Base-by-base conservation (phyloP, 2,329 filamentous ascomycete genomes). In the Cladosporium cucumerinum region DNA sequence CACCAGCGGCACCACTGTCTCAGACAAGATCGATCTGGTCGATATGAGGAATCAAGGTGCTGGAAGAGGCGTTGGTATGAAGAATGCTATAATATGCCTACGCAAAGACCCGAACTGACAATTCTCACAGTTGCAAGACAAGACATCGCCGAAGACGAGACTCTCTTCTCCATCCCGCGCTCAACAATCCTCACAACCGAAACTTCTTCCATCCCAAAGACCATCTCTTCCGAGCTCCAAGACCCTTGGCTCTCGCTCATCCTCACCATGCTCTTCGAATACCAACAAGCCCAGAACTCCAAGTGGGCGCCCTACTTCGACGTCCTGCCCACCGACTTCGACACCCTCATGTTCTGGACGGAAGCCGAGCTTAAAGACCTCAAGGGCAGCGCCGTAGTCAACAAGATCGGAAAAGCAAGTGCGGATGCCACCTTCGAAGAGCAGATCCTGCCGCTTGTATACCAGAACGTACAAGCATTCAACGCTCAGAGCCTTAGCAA, bases 291-390 rank as follows among this genome's bases (percentile, higher is more conserved):
- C 77, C 58, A 80, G 71, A 66, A 78, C 0, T 96, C 92, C 1
- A 79, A 78, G 10, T 97, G 93, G 93, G 86, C 87, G 68, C 83
- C 87, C 0, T 97, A 97, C 76, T 87, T 96, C 69, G 83, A 87
- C 65, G 82, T 96, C 23, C 82, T 97, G 5, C 92, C 92, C 2
- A 74, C 75, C 61, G 72, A 79, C 1, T 97, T 97, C 73, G 86
- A 95, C 75, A 96, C 92, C 2, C 84, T 94, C 69, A 97, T 97
- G 90, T 97, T 93, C 79, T 97, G 93, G 93, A 81, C 85, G 1
- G 80, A 84, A 0, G 78, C 81, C 0, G 92, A 97, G 75, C 81
- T 97, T 2, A 78, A 81, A 0, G 83, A 89, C 71, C 84, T 97
- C 10, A 89, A 94, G 78, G 90, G 89, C 21, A 93, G 91, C 73